Evolutionary conservation across 2,329 filamentous ascomycete genomes (phyloP).

Genomic region (Raffaelea ambrosiae): DNA sequence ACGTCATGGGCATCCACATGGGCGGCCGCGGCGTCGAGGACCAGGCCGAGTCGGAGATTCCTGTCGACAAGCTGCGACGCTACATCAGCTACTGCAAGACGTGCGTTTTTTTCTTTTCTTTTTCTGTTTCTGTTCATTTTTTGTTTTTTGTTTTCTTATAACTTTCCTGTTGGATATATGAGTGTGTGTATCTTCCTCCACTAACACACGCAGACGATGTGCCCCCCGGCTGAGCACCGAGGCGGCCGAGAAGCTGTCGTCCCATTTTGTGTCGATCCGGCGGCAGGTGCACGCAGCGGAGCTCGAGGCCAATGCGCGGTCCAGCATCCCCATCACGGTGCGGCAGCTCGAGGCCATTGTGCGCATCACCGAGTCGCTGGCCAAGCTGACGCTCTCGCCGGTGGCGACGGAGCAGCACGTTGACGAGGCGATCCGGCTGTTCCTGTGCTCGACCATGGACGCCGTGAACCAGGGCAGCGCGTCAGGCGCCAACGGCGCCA

Average conservation of each 20-base stretch:
- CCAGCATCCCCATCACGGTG: conserved; percentile 93
- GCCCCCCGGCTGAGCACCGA: conserved; percentile 84
- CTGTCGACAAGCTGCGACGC: conserved; percentile 93
- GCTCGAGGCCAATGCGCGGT: conserved; percentile 79
- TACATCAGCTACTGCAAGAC: conserved; percentile 97
- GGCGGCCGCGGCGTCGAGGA: conserved; percentile 77
- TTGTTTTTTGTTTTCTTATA: conserved; percentile 4
- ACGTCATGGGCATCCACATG: conserved; percentile 98
- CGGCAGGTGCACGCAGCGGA: conserved; percentile 89
- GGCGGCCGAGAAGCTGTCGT: conserved; percentile 91
- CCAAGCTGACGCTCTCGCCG: conserved; percentile 79
- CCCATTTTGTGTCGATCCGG: conserved; percentile 93
- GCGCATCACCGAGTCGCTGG: conserved; percentile 91
- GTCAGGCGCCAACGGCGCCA: conserved; percentile 5
- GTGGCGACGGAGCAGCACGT: conserved; percentile 87
- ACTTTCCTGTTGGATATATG: too few species aligned
- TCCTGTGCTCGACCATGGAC: conserved; percentile 96
- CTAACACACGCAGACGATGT: conserved; percentile 58
- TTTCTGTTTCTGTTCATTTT: background rate
- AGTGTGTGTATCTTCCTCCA: too few species aligned
- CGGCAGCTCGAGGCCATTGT: conserved; percentile 96
- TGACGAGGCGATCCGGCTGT: conserved; percentile 93
- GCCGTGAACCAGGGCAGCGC: conserved; percentile 79
- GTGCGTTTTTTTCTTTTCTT: conserved; percentile 41
- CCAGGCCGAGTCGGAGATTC: conserved; percentile 75